Percentiles rank a stretch among this genome's conserved stretches.
Evolutionary conservation across 768 basidiomycete species (phyloP).

Genomic region (Thelephora aurantiotincta): DNA sequence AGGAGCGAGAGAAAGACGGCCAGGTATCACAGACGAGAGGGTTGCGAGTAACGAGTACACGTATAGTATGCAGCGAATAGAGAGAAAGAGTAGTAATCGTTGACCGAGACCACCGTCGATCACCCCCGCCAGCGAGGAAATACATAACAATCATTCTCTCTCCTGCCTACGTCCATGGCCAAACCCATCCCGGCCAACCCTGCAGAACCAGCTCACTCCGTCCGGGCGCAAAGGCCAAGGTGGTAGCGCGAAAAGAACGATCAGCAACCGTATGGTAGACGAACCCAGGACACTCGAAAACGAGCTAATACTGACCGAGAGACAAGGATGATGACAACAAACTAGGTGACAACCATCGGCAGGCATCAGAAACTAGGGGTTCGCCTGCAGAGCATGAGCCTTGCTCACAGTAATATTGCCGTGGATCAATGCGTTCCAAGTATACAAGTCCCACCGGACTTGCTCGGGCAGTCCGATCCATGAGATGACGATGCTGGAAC

Average conservation of each 20-base stretch:
- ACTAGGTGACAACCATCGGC: too few relatives aligned
- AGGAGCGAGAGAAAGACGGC: too few relatives aligned
- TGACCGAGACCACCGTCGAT: too few relatives aligned
- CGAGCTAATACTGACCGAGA: constrained; percentile 30
- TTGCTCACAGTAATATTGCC: constrained; percentile 50
- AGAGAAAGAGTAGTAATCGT: too few relatives aligned
- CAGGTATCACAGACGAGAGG: too few relatives aligned
- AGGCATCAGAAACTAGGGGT: too few relatives aligned
- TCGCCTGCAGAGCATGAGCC: too few relatives aligned
- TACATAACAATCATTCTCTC: too few relatives aligned
- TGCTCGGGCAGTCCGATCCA: constrained; percentile 43
- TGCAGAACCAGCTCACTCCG: constrained; percentile 25
- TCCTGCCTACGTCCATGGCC: constrained; percentile 9
- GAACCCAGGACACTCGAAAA: background rate
- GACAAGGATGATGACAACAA: constrained; percentile 35
- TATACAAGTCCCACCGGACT: constrained; percentile 30
- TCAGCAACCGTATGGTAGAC: too few relatives aligned
- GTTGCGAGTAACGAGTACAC: too few relatives aligned
- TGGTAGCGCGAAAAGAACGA: background rate
- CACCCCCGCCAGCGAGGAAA: too few relatives aligned
- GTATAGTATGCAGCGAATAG: too few relatives aligned
- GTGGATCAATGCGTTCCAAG: constrained; percentile 64
- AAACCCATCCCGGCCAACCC: constrained; percentile 22
- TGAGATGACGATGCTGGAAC: constrained; percentile 38
- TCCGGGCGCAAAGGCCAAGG: background rate